Evolutionary conservation across 2,329 filamentous ascomycete genomes (phyloP).

Genomic region (Thielaviopsis ethacetica): DNA sequence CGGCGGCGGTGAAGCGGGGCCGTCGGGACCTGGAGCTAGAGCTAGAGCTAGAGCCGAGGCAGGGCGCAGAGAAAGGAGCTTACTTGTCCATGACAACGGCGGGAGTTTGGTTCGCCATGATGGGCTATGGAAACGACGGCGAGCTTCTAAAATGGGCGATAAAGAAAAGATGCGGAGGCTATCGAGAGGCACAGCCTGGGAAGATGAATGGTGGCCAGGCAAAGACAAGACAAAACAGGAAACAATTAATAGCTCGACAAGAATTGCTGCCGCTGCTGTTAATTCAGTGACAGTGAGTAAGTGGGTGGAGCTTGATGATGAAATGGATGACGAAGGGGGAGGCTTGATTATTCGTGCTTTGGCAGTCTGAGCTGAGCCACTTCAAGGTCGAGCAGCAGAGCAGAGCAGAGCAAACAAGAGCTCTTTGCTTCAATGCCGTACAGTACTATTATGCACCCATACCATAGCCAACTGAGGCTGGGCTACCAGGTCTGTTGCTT

Average conservation of each 20-base stretch:
- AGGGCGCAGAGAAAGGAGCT: conserved; percentile 26
- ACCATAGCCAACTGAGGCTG: not conserved
- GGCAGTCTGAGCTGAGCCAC: conserved; percentile 2
- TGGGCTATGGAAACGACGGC: conserved; percentile 12
- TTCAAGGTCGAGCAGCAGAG: not conserved
- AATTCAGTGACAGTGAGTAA: not conserved
- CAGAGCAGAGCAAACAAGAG: not conserved
- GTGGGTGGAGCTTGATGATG: conserved; percentile 1
- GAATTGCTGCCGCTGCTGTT: not conserved
- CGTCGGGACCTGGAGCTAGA: conserved; percentile 1
- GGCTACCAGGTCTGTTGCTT: not conserved
- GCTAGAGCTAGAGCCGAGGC: not conserved
- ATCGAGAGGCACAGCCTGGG: not conserved
- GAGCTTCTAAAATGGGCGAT: not conserved
- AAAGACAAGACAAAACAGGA: not conserved
- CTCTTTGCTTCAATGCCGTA: not conserved
- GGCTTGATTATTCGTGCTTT: conserved; percentile 1
- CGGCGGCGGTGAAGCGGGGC: conserved; percentile 4
- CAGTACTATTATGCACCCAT: not conserved
- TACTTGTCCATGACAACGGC: conserved; percentile 99
- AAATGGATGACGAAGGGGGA: conserved; percentile 10
- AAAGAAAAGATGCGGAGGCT: not conserved
- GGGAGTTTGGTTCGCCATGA: conserved; percentile 94
- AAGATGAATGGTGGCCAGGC: not conserved
- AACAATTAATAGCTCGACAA: not conserved